Percentiles rank a stretch among this genome's conserved stretches.
Conservation (phyloP, 306 rosid species). For the Senna tora region DNA sequence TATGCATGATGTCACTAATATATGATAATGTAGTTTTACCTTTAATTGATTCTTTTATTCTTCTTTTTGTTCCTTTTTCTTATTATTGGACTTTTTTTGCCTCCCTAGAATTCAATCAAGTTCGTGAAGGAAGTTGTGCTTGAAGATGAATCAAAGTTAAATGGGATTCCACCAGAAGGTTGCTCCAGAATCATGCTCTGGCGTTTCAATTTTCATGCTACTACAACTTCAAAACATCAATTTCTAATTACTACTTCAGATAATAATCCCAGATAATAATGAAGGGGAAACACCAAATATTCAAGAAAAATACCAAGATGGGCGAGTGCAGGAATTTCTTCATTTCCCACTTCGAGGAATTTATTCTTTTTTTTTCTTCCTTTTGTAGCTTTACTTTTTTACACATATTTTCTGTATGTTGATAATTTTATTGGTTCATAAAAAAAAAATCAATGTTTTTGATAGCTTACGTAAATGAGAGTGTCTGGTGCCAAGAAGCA, state of each 20-base stretch:
- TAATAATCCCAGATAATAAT: conserved; percentile 29
- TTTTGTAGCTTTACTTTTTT: conserved; percentile 23
- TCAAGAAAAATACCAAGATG: conserved; percentile 30
- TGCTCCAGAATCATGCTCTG: conserved; percentile 90
- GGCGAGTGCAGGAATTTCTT: conserved; percentile 15
- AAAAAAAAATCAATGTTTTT: conserved; percentile 18
- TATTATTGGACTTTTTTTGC: conserved; percentile 15
- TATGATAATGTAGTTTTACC: conserved; percentile 22
- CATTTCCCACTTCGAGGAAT: conserved; percentile 10
- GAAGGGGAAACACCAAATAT: not conserved
- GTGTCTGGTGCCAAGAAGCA: conserved; percentile 28
- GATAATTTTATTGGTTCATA: conserved; percentile 30
- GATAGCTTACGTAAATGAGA: conserved; percentile 34
- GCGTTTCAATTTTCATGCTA: conserved; percentile 56
- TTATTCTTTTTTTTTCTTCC: conserved; percentile 11
- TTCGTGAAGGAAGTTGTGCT: conserved; percentile 93
- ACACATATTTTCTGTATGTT: conserved; percentile 18
- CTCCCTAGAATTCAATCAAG: conserved; percentile 73
- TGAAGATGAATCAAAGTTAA: conserved; percentile 85
- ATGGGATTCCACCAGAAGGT: conserved; percentile 79
- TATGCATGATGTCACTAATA: conserved; percentile 20
- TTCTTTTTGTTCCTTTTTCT: not conserved
- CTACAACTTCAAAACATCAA: conserved; percentile 42
- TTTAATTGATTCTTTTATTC: not conserved
- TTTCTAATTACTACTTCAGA: conserved; percentile 30